A percentile compares a stretch with the other conserved stretches of the same genome.
phyloP scores from a whole-genome alignment of 2,329 filamentous ascomycete genomes.

The Aspergillus brasiliensis region DNA sequence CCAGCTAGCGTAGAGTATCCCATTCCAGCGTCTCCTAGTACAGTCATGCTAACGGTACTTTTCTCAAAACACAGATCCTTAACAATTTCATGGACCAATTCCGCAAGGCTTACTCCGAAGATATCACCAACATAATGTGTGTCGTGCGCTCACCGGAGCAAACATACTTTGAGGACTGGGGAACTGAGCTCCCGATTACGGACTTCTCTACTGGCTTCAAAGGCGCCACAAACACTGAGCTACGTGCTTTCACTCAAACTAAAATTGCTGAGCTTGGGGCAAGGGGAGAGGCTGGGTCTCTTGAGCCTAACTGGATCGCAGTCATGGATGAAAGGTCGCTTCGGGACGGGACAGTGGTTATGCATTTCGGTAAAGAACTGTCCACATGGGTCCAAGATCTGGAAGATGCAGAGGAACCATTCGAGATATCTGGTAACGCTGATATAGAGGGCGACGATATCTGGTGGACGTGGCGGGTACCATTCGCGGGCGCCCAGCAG shows the following conservation, averaged over 20 bases:
- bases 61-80: not conserved
- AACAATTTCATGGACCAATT: not conserved
- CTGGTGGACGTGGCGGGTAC: not conserved
- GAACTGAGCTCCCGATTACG: not conserved
- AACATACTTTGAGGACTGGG: too few relatives aligned
- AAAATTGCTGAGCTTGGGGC: not conserved
- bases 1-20: not conserved
- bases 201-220: not conserved
- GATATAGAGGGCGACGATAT: not conserved
- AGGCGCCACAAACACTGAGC: not conserved
- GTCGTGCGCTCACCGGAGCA: too few relatives aligned
- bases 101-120: too few relatives aligned
- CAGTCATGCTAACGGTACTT: not conserved
- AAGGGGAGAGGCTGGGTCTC: not conserved
- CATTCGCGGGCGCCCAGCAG: not conserved
- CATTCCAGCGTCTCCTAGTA: not conserved
- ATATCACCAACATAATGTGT: too few relatives aligned
- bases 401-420: not conserved
- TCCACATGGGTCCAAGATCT: not conserved
- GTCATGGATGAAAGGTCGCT: not conserved
- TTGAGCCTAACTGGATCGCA: not conserved
- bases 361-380: not conserved
- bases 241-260: not conserved
- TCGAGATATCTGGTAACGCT: not conserved
- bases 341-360: not conserved